These are phyloP conservation scores for Epichloe amarillans DNA, from an alignment of 2,329 filamentous ascomycete species.

Conservation along the genomic window DNA sequence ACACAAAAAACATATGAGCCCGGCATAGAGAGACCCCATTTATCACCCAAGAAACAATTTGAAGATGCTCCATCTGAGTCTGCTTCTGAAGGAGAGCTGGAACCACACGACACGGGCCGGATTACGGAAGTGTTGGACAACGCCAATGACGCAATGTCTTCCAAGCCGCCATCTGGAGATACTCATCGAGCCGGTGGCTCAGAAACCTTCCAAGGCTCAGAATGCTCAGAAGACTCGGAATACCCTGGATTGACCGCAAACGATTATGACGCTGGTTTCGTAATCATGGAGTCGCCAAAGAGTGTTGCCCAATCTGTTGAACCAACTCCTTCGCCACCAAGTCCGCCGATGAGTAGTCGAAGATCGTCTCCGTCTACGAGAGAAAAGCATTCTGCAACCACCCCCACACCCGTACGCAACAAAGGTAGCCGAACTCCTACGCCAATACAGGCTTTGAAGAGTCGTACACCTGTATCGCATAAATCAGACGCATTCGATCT, in stretches of 20 bases:
- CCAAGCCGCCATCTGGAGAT: not conserved
- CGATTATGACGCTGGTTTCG: constrained; percentile 2
- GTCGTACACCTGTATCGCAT: not conserved
- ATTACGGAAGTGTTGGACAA: constrained; percentile 3
- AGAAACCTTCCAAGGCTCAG: not conserved
- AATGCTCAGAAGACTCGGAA: not conserved
- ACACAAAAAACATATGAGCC: not conserved
- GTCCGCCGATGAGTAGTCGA: not conserved
- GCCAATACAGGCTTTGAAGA: not conserved
- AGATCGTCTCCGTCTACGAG: not conserved
- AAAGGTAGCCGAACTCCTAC: not conserved
- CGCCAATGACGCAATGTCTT: not conserved
- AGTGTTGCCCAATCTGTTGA: not conserved
- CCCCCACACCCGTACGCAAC: not conserved
- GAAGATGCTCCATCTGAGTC: not conserved
- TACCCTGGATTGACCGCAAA: not conserved
- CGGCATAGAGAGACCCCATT: not conserved
- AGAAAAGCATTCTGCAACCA: not conserved
- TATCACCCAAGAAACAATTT: not conserved
- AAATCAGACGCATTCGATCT: constrained; percentile 3
- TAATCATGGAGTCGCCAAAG: constrained; percentile 1
- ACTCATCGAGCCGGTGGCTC: not conserved
- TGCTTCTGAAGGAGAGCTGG: not conserved
- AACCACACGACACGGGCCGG: not conserved
- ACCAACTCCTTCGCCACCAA: constrained; percentile 3